A percentile compares a stretch with the other conserved stretches of the same genome.
Conservation (phyloP, 306 rosid genomes). For the Heteromeles arbutifolia region DNA sequence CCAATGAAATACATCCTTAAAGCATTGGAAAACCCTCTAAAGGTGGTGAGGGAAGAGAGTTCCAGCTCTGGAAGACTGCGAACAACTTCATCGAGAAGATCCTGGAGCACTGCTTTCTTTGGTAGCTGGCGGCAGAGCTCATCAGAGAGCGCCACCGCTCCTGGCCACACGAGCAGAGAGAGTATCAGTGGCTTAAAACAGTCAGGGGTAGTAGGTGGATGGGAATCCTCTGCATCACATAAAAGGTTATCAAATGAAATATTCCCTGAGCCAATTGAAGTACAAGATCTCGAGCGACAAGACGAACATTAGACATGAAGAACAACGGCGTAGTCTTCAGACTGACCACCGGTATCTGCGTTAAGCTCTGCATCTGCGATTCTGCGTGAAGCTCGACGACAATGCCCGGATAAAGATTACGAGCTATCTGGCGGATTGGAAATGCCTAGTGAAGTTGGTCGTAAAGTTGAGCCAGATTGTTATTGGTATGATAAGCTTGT, state of each 20-base stretch:
- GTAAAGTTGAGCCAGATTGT: constrained; percentile 1
- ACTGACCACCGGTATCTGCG: not conserved
- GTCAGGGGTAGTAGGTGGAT: constrained; percentile 53
- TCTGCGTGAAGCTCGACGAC: not conserved
- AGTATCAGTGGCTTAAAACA: constrained; percentile 41
- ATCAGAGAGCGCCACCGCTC: constrained; percentile 49
- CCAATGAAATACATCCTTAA: constrained; percentile 70
- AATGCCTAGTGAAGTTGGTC: not conserved
- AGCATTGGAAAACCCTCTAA: constrained; percentile 92
- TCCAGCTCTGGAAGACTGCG: constrained; percentile 69
- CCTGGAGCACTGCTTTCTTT: constrained; percentile 77
- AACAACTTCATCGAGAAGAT: constrained; percentile 70
- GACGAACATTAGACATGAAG: constrained; percentile 23
- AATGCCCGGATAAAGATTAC: not conserved
- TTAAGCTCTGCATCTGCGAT: not conserved
- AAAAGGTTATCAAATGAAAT: constrained; percentile 79
- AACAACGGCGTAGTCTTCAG: not conserved
- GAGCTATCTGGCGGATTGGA: not conserved
- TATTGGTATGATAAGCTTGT: not conserved
- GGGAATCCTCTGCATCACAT: constrained; percentile 64
- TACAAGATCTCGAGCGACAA: constrained; percentile 47
- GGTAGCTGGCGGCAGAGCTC: constrained; percentile 94
- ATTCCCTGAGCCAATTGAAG: constrained; percentile 82
- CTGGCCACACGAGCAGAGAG: constrained; percentile 40
- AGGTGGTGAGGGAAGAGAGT: constrained; percentile 76